Percentiles rank a stretch among this genome's conserved stretches.
phyloP scores from a whole-genome alignment of 108 stramenopile species.

The Pseudonitzschia delicatissima region DNA sequence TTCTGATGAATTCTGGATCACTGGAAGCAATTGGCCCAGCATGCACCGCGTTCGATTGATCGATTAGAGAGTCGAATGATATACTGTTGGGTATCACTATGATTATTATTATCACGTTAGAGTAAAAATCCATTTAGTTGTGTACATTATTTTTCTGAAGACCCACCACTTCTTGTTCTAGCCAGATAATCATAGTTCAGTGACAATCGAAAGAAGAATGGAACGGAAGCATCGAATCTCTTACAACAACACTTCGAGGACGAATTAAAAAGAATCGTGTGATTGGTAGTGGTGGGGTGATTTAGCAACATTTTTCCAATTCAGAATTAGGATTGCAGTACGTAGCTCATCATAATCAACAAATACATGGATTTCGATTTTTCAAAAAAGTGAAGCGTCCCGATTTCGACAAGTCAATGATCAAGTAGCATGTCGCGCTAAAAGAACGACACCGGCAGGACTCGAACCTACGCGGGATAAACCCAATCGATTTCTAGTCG shows the following conservation, averaged over 20 bases:
- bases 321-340: no score
- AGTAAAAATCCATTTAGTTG: not conserved
- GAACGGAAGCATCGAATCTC: no score
- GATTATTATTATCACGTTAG: not conserved
- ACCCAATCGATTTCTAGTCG: slow-evolving; percentile 79
- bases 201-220: no score
- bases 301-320: no score
- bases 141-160: no score
- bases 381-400: not conserved
- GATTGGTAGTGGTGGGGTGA: no score
- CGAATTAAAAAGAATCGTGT: no score
- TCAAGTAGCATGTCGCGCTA: not conserved
- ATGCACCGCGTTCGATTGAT: not conserved
- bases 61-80: not conserved
- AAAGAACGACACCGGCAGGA: slow-evolving; percentile 56
- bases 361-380: not conserved
- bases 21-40: not conserved
- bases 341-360: not conserved
- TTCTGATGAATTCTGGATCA: not conserved
- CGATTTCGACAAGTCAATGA: not conserved
- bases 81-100: not conserved
- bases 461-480: slow-evolving; percentile 81
- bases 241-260: no score
- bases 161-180: no score
- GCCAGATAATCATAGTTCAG: no score